phyloP scores from a whole-genome alignment of 2,329 filamentous ascomycete genomes.

The Aaosphaeria arxii region DNA sequence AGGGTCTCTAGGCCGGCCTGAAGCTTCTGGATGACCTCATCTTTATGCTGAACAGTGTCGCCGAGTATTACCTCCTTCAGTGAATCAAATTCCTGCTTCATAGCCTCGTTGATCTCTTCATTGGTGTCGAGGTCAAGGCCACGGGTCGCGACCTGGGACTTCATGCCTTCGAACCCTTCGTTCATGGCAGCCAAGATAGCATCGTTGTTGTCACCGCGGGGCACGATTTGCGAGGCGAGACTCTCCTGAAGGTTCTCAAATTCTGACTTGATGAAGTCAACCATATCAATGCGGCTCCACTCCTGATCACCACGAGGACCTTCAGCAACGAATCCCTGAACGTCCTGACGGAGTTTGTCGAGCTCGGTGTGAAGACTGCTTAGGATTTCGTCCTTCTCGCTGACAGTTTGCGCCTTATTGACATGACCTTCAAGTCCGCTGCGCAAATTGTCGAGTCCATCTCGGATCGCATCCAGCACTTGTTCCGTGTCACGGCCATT shows the following conservation, averaged over 20 bases:
- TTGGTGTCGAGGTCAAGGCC: slow-evolving; percentile 35
- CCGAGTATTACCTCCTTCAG: slow-evolving; percentile 73
- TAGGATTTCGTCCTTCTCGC: slow-evolving; percentile 75
- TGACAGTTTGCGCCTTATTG: slow-evolving; percentile 65
- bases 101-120: slow-evolving; percentile 60
- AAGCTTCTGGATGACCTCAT: slow-evolving; percentile 61
- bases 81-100: slow-evolving; percentile 79
- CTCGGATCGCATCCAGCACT: slow-evolving; percentile 81
- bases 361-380: slow-evolving; percentile 64
- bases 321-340: slow-evolving; percentile 51
- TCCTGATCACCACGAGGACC: slow-evolving; percentile 42
- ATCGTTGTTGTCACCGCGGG: slow-evolving; percentile 29
- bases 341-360: slow-evolving; percentile 60
- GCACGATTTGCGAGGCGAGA: slow-evolving; percentile 48
- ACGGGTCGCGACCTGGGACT: slow-evolving; percentile 37
- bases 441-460: slow-evolving; percentile 79
- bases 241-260: slow-evolving; percentile 61
- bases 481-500: slow-evolving; percentile 83
- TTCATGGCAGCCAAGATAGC: slow-evolving; percentile 40
- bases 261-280: slow-evolving; percentile 52
- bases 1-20: slow-evolving; percentile 50
- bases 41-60: slow-evolving; percentile 55
- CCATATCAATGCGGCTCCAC: slow-evolving; percentile 43
- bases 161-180: slow-evolving; percentile 40
- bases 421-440: slow-evolving; percentile 79